phyloP scores from a whole-genome alignment of 768 basidiomycete species.

The Leccinum variicolor region DNA sequence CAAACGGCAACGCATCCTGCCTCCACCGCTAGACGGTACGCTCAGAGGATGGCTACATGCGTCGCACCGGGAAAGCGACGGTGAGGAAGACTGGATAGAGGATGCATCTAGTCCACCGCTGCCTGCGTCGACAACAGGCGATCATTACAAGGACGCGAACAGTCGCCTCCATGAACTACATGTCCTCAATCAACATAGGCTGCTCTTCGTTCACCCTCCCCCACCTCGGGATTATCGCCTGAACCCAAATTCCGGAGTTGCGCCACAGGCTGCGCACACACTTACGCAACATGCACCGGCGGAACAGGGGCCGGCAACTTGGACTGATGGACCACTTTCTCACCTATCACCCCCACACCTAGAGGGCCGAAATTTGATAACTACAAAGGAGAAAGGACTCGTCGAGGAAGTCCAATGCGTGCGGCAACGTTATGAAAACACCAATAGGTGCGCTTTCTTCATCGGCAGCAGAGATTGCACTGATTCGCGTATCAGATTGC shows the following conservation, averaged over 20 bases:
- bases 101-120: slow-evolving; percentile 27
- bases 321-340: slow-evolving; percentile 7
- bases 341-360: background rate
- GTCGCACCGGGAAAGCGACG: slow-evolving; percentile 23
- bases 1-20: slow-evolving; percentile 54
- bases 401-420: slow-evolving; percentile 45
- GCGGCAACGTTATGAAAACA: slow-evolving; percentile 57
- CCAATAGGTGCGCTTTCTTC: slow-evolving; percentile 49
- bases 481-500: slow-evolving; percentile 39
- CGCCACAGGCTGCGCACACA: background rate
- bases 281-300: background rate
- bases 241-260: background rate
- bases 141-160: slow-evolving; percentile 60
- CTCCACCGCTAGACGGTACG: slow-evolving; percentile 53
- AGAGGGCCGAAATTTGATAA: background rate
- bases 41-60: slow-evolving; percentile 43
- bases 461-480: background rate
- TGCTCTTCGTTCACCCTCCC: slow-evolving; percentile 34
- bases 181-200: slow-evolving; percentile 61
- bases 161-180: slow-evolving; percentile 68
- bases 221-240: slow-evolving; percentile 12
- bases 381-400: slow-evolving; percentile 15
- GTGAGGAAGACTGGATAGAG: slow-evolving; percentile 33
- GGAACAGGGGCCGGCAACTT: background rate
- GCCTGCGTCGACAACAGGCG: slow-evolving; percentile 12